A percentile compares a stretch with the other conserved stretches of the same genome.
Conservation (phyloP, 2,329 filamentous ascomycete genomes). For the Diaporthe nobilis region DNA sequence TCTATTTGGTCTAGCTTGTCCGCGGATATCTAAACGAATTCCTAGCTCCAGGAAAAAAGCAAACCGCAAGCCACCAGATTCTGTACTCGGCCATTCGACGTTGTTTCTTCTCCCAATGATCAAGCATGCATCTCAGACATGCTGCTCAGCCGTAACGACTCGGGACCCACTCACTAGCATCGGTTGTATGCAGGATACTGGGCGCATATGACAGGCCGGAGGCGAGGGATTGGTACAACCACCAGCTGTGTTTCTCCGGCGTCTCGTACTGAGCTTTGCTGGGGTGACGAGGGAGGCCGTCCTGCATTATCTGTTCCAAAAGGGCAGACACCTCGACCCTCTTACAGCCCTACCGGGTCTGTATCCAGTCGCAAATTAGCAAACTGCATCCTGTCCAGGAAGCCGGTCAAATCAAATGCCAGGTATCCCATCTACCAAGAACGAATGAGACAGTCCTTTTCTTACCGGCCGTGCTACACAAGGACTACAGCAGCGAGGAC, state of each 20-base stretch:
- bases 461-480: constrained; percentile 23
- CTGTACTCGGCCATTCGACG: constrained; percentile 16
- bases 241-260: constrained; percentile 4
- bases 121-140: constrained; percentile 27
- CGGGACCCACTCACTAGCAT: constrained; percentile 29
- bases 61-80: constrained; percentile 10
- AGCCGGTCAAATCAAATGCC: constrained; percentile 12
- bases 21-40: constrained; percentile 21
- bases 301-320: constrained; percentile 15
- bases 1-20: constrained; percentile 19
- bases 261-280: constrained; percentile 15
- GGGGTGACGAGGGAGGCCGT: neutral
- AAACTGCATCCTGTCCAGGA: constrained; percentile 33
- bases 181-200: constrained; percentile 19
- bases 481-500: constrained; percentile 14
- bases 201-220: constrained; percentile 31
- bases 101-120: constrained; percentile 31
- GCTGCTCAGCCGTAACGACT: constrained; percentile 17
- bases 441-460: constrained; percentile 18
- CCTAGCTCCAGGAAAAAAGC: constrained; percentile 13
- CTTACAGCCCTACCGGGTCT: constrained; percentile 27
- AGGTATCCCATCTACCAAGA: constrained; percentile 18
- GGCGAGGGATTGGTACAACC: constrained; percentile 12
- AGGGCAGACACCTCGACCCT: constrained; percentile 7
- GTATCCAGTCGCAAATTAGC: constrained; percentile 26